Evolutionary conservation across 2,329 filamentous ascomycete genomes (phyloP).

Genomic region (Stemphylium beticola): DNA sequence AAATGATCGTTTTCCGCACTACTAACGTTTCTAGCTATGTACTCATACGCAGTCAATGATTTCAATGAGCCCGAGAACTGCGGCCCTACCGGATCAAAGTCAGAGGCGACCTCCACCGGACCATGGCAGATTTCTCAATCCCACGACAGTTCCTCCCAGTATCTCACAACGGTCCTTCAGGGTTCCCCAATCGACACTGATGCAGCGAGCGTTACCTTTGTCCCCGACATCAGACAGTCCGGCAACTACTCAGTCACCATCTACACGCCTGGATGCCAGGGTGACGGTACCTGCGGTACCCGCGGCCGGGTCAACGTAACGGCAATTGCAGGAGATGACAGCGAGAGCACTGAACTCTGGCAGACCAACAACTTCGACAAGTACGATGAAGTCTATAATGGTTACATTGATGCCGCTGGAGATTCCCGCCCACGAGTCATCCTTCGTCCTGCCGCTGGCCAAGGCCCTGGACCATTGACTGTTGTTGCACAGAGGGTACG

Average conservation of each 20-base stretch:
- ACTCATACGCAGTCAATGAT: slow-evolving; percentile 79
- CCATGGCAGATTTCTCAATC: slow-evolving; percentile 76
- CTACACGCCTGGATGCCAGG: slow-evolving; percentile 88
- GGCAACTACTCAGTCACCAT: slow-evolving; percentile 91
- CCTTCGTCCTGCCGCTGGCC: slow-evolving; percentile 70
- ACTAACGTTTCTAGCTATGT: slow-evolving; percentile 64
- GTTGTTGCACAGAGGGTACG: slow-evolving; percentile 89
- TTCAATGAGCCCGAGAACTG: slow-evolving; percentile 91
- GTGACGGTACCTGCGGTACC: slow-evolving; percentile 75
- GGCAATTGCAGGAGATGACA: slow-evolving; percentile 64
- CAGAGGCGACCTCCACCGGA: slow-evolving; percentile 70
- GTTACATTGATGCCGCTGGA: slow-evolving; percentile 77
- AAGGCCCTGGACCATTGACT: slow-evolving; percentile 63
- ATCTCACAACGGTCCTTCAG: slow-evolving; percentile 72
- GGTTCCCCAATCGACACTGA: slow-evolving; percentile 61
- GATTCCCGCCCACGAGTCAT: slow-evolving; percentile 83
- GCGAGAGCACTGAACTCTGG: slow-evolving; percentile 67
- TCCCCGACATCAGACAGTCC: slow-evolving; percentile 82
- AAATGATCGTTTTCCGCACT: background rate
- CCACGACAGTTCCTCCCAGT: slow-evolving; percentile 73
- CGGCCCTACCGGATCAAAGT: slow-evolving; percentile 63
- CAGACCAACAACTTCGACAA: slow-evolving; percentile 98
- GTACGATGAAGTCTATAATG: slow-evolving; percentile 90
- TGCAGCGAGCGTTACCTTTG: slow-evolving; percentile 74
- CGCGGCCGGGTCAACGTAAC: slow-evolving; percentile 86